Base-by-base conservation (phyloP, 23 red algal genomes). In the Chondrus crispus region DNA sequence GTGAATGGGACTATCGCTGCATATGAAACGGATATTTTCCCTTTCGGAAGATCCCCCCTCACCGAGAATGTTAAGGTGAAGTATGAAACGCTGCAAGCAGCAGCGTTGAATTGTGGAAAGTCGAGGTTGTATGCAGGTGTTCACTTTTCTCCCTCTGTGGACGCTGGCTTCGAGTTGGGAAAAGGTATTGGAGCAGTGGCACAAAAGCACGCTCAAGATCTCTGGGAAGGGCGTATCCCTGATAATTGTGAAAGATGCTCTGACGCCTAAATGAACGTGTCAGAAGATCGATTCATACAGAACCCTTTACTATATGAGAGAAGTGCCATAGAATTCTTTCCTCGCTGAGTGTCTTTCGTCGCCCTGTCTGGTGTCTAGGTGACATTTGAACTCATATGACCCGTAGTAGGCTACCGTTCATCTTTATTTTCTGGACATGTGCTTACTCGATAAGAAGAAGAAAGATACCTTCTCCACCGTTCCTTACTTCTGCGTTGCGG, bases 81-180 rank as follows among this genome's bases (percentile, higher is more conserved):
- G 8, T 90, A 80, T 48, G 35, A 64, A 36, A 90, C 69, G 19
- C 72, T 69, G 24, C 51, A 90, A 64, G 71, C 57, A 69, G 87
- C 87, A 53, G 72, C 73, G 7, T 37, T 40, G 7, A 90, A 73
- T 22, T 90, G 87, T 20, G 73, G 87, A 32, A 52, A 68, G 20
- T 90, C 87, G 12, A 66, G 87, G 51, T 62, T 90, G 33, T 32
- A 66, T 36, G 68, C 87, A 11, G 87, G 87, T 29, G 87, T 90
- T 8, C 73, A 90, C 80, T 90, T 90, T 50, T 53, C 41, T 19
- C 87, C 87, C 20, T 79, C 87, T 7, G 71, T 90, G 18, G 52
- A 49, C 8, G 87, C 52, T 13, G 87, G 87, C 63, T 69, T 75
- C 54, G 32, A 20, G 28, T 46, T 90, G 44, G 87, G 69, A 20